phyloP scores from a whole-genome alignment of 345 rosid genomes.

The Chamaenerion angustifolium region DNA sequence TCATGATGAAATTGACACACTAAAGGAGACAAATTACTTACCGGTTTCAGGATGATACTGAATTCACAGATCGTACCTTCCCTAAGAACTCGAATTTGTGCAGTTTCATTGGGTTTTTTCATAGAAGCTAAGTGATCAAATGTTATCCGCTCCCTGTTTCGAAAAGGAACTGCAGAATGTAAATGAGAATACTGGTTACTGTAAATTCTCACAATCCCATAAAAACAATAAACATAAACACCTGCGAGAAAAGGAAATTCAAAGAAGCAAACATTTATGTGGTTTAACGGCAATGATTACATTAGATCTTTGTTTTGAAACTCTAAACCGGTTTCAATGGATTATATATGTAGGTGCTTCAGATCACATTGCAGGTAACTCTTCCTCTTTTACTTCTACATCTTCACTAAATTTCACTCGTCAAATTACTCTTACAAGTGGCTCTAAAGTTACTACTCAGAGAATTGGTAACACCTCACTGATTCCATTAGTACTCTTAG shows the following conservation, averaged over 20 bases:
- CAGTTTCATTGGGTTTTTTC: constrained; percentile 75
- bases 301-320: no score
- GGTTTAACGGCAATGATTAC: no score
- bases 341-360: no score
- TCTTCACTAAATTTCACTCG: no score
- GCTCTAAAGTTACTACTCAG: no score
- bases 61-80: constrained; percentile 50
- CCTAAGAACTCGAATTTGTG: constrained; percentile 49
- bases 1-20: background rate
- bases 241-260: background rate
- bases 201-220: constrained; percentile 2
- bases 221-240: background rate
- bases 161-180: constrained; percentile 55
- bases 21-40: constrained; percentile 26
- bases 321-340: no score
- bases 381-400: no score
- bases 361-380: no score
- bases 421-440: no score
- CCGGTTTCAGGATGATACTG: constrained; percentile 43
- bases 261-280: no score
- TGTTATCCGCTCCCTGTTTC: constrained; percentile 73
- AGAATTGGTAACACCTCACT: no score
- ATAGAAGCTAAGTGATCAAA: constrained; percentile 81
- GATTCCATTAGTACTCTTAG: no score
- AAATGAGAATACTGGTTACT: constrained; percentile 6